Base-by-base conservation (phyloP, 1,284 basidiomycete genomes). In the Schizopora paradoxa region DNA sequence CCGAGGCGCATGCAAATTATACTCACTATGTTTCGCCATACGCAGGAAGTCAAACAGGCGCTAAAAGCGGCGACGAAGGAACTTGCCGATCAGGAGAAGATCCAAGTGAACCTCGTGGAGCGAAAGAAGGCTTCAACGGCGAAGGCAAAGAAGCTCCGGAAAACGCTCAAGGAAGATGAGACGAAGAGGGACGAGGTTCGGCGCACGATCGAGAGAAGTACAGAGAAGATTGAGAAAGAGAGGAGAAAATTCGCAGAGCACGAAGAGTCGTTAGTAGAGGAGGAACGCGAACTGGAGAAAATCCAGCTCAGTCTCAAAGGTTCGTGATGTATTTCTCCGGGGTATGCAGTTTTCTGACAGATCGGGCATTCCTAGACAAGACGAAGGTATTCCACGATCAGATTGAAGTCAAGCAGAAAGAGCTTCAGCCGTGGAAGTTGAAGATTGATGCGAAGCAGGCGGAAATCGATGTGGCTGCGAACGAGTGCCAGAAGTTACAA, bases 261-360 rank as follows among this genome's bases (percentile, higher is more conserved):
- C n/a, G 91, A 97, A 60, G 66, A 60, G 3, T 77, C 78, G 33
- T 74, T 99, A 27, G 83, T 77, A 25, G 65, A 72, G 34, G 93
- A 97, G 59, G 91, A 99, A 65, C 79, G 79, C 29, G 74, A 84
- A 45, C 73, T 99, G 2, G 93, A 96, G 54, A 73, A 74, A 38
- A 90, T 99, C 47, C 81, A 85, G 25, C 93, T 98, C 56, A 83
- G 88, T 50, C 69, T 99, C 54, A 95, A 92, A 71, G 92, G 91
- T 85, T 33, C 22, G 61, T 51, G 14, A 13, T 31, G 16, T 31
- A 23, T 26, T 43, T 13, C 21, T 18, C 33, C 21, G 28, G 43
- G 11, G 13, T 37, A 7, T 7, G 13, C 29, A n/a, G n/a, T n/a
- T n/a, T 13, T 33, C 5, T 31, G 6, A 11, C 11, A 41, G 11